Conservation (phyloP, 2,329 filamentous ascomycete species). For the Verticillium longisporum region DNA sequence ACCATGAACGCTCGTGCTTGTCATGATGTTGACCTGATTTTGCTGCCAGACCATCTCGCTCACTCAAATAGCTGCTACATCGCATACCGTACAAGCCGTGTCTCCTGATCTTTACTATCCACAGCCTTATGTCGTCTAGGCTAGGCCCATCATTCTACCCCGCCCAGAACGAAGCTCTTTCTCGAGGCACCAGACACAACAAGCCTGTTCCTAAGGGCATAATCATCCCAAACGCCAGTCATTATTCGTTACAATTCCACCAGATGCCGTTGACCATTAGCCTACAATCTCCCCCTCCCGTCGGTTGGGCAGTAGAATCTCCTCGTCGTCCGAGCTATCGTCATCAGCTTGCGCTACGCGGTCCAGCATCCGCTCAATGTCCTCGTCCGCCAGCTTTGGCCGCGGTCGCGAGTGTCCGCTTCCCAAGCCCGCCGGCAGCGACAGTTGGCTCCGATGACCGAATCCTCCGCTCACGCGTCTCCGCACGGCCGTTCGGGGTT, state of each 20-base stretch:
- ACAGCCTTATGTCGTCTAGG: not conserved
- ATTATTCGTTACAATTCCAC: not conserved
- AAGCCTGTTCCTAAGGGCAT: not conserved
- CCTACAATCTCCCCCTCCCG: slow-evolving; percentile 15
- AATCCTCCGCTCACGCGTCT: slow-evolving; percentile 15
- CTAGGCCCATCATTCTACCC: not conserved
- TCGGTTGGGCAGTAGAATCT: slow-evolving; percentile 42
- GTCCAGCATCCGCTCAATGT: slow-evolving; percentile 54
- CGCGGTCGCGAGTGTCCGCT: slow-evolving; percentile 28
- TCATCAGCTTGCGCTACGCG: slow-evolving; percentile 38
- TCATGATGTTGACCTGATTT: not conserved
- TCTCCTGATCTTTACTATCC: no score
- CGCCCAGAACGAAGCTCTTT: not conserved
- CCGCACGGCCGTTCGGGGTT: slow-evolving; percentile 25
- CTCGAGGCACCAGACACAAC: not conserved
- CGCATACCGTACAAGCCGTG: no score
- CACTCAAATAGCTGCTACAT: no score
- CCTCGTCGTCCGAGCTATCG: slow-evolving; percentile 52
- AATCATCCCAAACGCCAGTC: not conserved
- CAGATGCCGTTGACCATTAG: not conserved
- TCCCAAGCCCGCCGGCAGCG: slow-evolving; percentile 42
- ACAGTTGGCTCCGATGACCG: slow-evolving; percentile 31
- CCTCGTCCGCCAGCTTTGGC: slow-evolving; percentile 42
- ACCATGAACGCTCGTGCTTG: not conserved
- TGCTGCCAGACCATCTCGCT: not conserved